These are phyloP conservation scores for Anthracocystis panici-leucophaei DNA, from an alignment of 1,284 basidiomycete species.

Conservation along the genomic window DNA sequence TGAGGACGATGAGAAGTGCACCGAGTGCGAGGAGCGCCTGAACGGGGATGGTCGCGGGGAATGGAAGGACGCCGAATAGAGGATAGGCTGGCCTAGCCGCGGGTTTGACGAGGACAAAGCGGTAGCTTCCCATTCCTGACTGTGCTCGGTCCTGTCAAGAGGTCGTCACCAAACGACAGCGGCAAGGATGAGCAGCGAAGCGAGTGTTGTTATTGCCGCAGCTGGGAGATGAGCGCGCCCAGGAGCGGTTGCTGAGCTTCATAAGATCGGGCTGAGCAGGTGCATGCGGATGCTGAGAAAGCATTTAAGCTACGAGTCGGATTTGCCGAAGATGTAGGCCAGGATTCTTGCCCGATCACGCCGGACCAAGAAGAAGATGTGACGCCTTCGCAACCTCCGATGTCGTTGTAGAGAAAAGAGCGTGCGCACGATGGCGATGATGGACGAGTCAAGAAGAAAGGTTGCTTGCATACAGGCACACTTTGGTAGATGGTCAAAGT, in stretches of 20 bases:
- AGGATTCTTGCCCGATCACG: not conserved
- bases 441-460: not conserved
- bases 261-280: not conserved
- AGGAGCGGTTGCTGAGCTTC: not conserved
- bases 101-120: constrained; percentile 44
- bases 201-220: too few relatives aligned
- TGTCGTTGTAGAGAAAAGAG: too few relatives aligned
- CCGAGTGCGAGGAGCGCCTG: constrained; percentile 25
- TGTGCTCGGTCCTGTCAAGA: not conserved
- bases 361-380: too few relatives aligned
- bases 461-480: not conserved
- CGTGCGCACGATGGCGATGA: too few relatives aligned
- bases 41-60: constrained; percentile 22
- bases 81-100: constrained; percentile 30
- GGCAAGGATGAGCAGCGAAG: too few relatives aligned
- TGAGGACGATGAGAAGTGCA: constrained; percentile 20
- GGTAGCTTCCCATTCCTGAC: constrained; percentile 34
- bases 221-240: not conserved
- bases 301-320: not conserved
- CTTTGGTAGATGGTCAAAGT: not conserved
- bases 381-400: too few relatives aligned
- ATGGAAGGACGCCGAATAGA: constrained; percentile 26
- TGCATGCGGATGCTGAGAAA: constrained; percentile 7
- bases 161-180: too few relatives aligned
- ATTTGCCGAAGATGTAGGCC: not conserved